Conservation (phyloP, 345 rosid species). For the Alliaria petiolata region DNA sequence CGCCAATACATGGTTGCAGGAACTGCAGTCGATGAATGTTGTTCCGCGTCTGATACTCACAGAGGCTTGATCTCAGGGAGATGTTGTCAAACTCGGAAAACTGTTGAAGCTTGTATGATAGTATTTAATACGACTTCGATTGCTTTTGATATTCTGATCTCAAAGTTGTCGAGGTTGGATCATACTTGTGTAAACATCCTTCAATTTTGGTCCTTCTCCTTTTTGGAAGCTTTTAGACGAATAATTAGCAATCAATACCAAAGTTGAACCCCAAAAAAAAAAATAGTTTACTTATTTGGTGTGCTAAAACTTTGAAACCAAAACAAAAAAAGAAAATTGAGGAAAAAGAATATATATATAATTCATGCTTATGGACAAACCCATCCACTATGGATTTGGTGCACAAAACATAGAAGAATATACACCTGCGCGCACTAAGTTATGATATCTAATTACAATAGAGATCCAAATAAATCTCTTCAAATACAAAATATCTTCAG, state of each 20-base stretch:
- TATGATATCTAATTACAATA: conserved; percentile 19
- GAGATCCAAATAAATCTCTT: conserved; percentile 8
- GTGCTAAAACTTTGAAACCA: no score
- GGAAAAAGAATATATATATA: no score
- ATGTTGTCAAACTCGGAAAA: neutral
- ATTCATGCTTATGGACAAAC: no score
- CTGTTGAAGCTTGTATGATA: neutral
- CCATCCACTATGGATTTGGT: no score
- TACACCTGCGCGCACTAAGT: no score
- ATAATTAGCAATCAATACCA: no score
- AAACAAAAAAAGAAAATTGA: no score
- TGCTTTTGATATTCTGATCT: neutral
- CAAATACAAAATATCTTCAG: conserved; percentile 19
- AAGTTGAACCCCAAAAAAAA: no score
- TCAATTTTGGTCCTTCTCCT: neutral
- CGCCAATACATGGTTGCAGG: conserved; percentile 38
- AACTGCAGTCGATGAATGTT: conserved; percentile 81
- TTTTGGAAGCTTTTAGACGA: neutral
- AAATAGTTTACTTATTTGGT: no score
- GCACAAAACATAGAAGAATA: no score
- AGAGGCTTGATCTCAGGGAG: conserved; percentile 43
- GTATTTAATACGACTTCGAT: neutral
- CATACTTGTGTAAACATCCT: neutral
- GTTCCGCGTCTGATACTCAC: conserved; percentile 61
- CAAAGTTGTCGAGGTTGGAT: neutral